Percentiles rank a stretch among this genome's conserved stretches.
phyloP scores from a whole-genome alignment of 1,284 basidiomycete genomes.

The Erythrobasidium hasegawianum region DNA sequence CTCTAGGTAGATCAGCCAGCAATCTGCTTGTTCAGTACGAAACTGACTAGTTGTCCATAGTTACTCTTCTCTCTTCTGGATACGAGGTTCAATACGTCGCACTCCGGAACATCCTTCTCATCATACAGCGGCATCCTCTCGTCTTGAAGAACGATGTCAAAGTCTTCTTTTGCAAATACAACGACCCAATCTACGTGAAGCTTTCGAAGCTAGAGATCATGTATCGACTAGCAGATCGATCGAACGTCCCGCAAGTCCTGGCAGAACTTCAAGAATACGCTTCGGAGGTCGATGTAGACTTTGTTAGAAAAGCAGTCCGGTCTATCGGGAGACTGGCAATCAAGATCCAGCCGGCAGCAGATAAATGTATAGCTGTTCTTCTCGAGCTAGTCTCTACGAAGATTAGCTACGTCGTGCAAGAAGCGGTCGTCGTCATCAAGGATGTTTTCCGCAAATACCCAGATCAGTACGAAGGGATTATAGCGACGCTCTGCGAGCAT shows the following conservation, averaged over 20 bases:
- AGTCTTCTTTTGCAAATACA: slow-evolving; percentile 99
- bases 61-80: slow-evolving; percentile 88
- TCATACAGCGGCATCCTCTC: slow-evolving; percentile 86
- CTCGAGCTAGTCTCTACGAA: slow-evolving; percentile 87
- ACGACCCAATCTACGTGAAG: slow-evolving; percentile 97
- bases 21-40: not conserved
- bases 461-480: slow-evolving; percentile 91
- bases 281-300: slow-evolving; percentile 96
- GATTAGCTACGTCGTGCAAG: slow-evolving; percentile 95
- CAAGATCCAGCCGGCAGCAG: slow-evolving; percentile 87
- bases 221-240: slow-evolving; percentile 85
- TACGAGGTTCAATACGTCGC: slow-evolving; percentile 99
- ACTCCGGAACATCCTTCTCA: slow-evolving; percentile 89
- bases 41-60: slow-evolving; percentile 52
- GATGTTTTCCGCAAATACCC: slow-evolving; percentile 98
- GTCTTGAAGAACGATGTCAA: slow-evolving; percentile 92
- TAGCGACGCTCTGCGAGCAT: slow-evolving; percentile 85
- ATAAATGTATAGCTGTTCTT: slow-evolving; percentile 82
- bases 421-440: slow-evolving; percentile 94
- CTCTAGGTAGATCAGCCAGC: slow-evolving; percentile 61
- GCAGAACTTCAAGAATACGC: slow-evolving; percentile 96
- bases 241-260: slow-evolving; percentile 85
- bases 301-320: slow-evolving; percentile 93
- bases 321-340: slow-evolving; percentile 95
- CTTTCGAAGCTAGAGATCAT: slow-evolving; percentile 98